Evolutionary conservation across 805 yeast genomes (phyloP).

Genomic region (Priceomyces carsonii): DNA sequence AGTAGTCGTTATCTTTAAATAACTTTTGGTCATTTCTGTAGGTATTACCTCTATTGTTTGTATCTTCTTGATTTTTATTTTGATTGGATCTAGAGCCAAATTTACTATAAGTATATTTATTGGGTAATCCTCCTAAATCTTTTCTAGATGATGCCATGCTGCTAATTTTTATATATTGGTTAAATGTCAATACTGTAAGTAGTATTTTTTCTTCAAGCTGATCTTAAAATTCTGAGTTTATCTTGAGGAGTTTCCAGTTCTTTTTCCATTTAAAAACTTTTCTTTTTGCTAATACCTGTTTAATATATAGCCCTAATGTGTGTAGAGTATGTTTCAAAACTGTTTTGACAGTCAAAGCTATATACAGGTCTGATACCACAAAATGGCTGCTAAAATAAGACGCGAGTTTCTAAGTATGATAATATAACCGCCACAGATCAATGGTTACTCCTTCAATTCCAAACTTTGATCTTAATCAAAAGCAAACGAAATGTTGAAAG

Average conservation of each 20-base stretch:
- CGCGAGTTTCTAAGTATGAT: too few species aligned
- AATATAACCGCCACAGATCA: too few species aligned
- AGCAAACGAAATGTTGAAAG: too few species aligned
- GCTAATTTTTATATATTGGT: too few species aligned
- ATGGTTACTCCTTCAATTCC: too few species aligned
- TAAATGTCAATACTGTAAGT: background rate
- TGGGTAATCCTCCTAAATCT: conserved; percentile 4
- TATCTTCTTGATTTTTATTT: background rate
- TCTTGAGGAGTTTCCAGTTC: too few species aligned
- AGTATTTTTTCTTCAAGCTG: background rate
- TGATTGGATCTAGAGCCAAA: conserved; percentile 13
- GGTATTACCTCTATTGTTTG: background rate
- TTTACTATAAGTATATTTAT: conserved; percentile 19
- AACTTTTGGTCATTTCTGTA: conserved; percentile 2
- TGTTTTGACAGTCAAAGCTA: conserved; percentile 3
- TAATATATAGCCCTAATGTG: conserved; percentile 4
- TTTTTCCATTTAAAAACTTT: too few species aligned
- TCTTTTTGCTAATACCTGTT: too few species aligned
- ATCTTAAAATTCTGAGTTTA: background rate
- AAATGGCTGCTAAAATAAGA: conserved; percentile 10
- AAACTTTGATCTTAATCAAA: too few species aligned
- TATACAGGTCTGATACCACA: conserved; percentile 8
- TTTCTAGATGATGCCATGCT: too few species aligned
- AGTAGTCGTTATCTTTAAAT: conserved; percentile 63
- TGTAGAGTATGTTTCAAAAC: conserved; percentile 7